A percentile compares a stretch with the other conserved stretches of the same genome.
These are phyloP conservation scores for Camelina laxa DNA, from an alignment of 345 rosid genomes.

Conservation along the genomic window DNA sequence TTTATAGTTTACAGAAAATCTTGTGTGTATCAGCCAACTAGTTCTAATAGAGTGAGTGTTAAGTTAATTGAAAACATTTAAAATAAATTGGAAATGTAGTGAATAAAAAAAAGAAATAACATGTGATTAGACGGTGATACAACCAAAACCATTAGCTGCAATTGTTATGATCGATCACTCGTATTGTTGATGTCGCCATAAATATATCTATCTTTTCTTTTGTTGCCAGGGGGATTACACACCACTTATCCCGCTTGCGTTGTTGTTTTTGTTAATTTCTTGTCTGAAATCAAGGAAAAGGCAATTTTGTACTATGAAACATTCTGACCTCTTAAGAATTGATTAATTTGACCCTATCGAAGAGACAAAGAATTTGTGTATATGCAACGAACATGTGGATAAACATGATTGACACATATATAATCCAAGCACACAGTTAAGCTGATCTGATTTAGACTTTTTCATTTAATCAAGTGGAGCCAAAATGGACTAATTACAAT, in stretches of 20 bases:
- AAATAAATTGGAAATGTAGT: no score
- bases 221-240: background rate
- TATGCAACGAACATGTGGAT: conserved; percentile 31
- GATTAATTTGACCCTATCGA: conserved; percentile 30
- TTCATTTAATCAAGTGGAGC: conserved; percentile 15
- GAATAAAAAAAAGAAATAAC: no score
- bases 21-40: background rate
- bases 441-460: conserved; percentile 16
- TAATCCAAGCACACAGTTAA: conserved; percentile 4
- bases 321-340: conserved; percentile 27
- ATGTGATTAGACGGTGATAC: background rate
- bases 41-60: background rate
- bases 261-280: background rate
- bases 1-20: background rate
- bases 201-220: background rate
- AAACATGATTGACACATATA: conserved; percentile 11
- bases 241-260: conserved; percentile 12
- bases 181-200: conserved; percentile 10
- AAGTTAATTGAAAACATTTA: background rate
- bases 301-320: conserved; percentile 20
- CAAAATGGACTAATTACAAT: background rate
- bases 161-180: background rate
- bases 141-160: background rate
- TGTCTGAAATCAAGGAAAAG: conserved; percentile 33
- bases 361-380: conserved; percentile 21